Evolutionary conservation across 768 basidiomycete genomes (phyloP).

Genomic region (Lyophyllum atratum): DNA sequence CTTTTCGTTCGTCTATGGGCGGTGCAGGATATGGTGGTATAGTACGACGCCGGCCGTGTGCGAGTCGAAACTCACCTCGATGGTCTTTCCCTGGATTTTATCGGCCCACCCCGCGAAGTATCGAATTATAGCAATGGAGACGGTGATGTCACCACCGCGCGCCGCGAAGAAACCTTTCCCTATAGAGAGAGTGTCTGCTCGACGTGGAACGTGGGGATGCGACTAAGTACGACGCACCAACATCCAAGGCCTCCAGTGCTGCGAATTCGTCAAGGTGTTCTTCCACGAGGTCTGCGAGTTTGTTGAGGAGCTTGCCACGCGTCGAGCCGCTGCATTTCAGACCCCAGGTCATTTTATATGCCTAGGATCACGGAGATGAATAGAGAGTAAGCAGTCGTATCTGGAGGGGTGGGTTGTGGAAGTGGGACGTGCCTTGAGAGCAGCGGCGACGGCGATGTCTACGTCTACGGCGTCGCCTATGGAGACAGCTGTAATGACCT

Average conservation of each 20-base stretch:
- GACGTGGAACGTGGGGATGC: neutral
- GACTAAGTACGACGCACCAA: conserved; percentile 23
- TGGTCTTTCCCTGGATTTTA: conserved; percentile 51
- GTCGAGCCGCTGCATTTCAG: conserved; percentile 39
- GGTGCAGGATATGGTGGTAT: neutral
- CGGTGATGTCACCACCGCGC: conserved; percentile 21
- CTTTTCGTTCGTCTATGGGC: conserved; percentile 35
- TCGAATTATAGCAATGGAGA: conserved; percentile 36
- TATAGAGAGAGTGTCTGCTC: too few species aligned
- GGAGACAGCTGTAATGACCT: conserved; percentile 56
- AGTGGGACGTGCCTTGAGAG: conserved; percentile 49
- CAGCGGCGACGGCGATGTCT: conserved; percentile 69
- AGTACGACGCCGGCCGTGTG: neutral
- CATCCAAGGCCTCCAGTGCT: conserved; percentile 54
- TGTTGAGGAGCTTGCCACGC: conserved; percentile 43
- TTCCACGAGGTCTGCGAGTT: conserved; percentile 55
- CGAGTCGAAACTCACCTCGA: conserved; percentile 35
- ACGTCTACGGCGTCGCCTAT: conserved; percentile 65
- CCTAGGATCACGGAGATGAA: too few species aligned
- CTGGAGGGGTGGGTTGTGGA: too few species aligned
- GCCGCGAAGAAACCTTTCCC: conserved; percentile 33
- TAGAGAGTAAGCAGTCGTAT: too few species aligned
- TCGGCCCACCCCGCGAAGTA: conserved; percentile 69
- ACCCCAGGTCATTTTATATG: conserved; percentile 46
- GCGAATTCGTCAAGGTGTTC: conserved; percentile 45